Base-by-base conservation (phyloP, 495 filamentous ascomycete species). In the Neurospora cerealis region DNA sequence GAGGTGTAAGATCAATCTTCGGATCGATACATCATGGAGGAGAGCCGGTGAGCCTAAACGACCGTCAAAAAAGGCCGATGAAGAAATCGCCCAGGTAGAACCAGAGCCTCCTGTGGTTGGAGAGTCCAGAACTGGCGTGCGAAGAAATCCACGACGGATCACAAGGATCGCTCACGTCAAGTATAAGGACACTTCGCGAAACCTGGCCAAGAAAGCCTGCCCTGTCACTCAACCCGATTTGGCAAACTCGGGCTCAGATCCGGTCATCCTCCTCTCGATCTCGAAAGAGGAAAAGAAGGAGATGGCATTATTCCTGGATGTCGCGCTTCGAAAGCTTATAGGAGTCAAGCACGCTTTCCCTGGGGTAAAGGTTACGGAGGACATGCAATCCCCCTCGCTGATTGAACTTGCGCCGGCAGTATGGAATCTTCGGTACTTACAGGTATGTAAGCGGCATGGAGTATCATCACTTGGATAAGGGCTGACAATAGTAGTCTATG, bases 371-470 rank as follows among this genome's bases (percentile, higher is more conserved):
- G 72, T 74, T 3, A 73, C 72, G 46, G 75, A 71, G 17, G 74
- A 73, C 2, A 72, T 66, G 24, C 24, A 7, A 11, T 73, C 66
- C 5, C 80, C 80, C 3, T 78, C 83, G 5, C 69, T 86, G n/a
- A 79, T 85, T 2, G 81, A 83, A 7, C 74, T 86, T 54, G 84
- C 84, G 8, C 84, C 84, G 28, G 78, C 81, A 69, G 81, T 85
- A 6, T 86, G 83, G 83, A 83, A 86, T 70, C 77, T 81, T 37
- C 79, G 74, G 6, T 85, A 86, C 73, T 78, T 84, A 4, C 78
- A 82, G 78, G 84, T 80, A 73, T 74, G 74, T 28, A 17, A 15
- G n/a, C 38, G 70, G 11, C 8, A 10, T 60, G 28, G 13, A 34
- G 15, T 34, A 2, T 5, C 15, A 3, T 7, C 8, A 34, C 5